A percentile compares a stretch with the other conserved stretches of the same genome.
Evolutionary conservation across 1,284 basidiomycete genomes (phyloP).

Genomic region (Rugosomyces carneus): DNA sequence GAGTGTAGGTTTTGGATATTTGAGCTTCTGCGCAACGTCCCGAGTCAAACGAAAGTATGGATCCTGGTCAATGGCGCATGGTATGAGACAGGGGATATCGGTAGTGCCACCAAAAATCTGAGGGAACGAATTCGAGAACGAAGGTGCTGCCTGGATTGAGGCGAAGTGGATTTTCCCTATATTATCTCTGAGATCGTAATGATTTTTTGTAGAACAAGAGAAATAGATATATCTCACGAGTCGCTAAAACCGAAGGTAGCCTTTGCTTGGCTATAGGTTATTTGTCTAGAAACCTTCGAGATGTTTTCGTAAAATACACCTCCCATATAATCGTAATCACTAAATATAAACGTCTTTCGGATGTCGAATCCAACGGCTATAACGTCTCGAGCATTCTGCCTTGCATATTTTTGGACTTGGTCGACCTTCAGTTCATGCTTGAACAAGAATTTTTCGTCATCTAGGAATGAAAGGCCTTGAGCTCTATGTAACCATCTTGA

Average conservation of each 20-base stretch:
- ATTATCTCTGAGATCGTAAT: constrained; percentile 66
- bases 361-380: constrained; percentile 94
- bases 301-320: constrained; percentile 95
- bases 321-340: constrained; percentile 84
- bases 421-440: constrained; percentile 91
- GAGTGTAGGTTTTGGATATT: constrained; percentile 92
- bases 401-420: constrained; percentile 81
- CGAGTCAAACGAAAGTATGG: constrained; percentile 97
- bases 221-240: constrained; percentile 53
- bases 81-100: constrained; percentile 91
- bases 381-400: constrained; percentile 89
- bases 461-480: constrained; percentile 37
- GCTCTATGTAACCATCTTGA: neutral
- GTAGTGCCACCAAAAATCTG: constrained; percentile 88
- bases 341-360: constrained; percentile 97
- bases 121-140: constrained; percentile 98
- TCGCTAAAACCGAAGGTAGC: constrained; percentile 96
- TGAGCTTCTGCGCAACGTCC: constrained; percentile 90
- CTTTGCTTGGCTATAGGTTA: constrained; percentile 91
- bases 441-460: constrained; percentile 99
- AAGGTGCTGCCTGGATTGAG: constrained; percentile 94
- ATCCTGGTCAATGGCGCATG: constrained; percentile 98
- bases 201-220: neutral
- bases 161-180: constrained; percentile 98
- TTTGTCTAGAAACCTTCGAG: constrained; percentile 87